Percentiles rank a stretch among this genome's conserved stretches.
These are phyloP conservation scores for Phytophthora cryptogea DNA, from an alignment of 352 stramenopile genomes.

Conservation along the genomic window DNA sequence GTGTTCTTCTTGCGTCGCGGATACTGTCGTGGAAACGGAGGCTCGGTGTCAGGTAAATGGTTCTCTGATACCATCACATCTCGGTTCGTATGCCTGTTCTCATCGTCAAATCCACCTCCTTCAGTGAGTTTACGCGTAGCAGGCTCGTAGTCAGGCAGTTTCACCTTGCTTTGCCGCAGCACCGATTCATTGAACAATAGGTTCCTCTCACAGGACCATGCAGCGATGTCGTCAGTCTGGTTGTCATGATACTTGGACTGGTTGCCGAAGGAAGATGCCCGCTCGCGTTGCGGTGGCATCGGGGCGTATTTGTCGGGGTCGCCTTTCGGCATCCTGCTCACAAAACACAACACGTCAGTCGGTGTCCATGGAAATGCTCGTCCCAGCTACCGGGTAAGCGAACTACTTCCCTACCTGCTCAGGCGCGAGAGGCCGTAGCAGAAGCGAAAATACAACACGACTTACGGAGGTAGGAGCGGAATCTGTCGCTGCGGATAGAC, in stretches of 20 bases:
- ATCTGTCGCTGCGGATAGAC: slow-evolving; percentile 26
- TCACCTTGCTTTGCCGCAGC: slow-evolving; percentile 43
- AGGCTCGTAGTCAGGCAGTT: slow-evolving; percentile 13
- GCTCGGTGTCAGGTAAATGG: slow-evolving; percentile 1
- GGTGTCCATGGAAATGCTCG: background rate
- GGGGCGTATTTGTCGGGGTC: slow-evolving; percentile 9
- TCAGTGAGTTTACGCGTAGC: slow-evolving; percentile 1
- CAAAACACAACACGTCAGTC: slow-evolving; percentile 1
- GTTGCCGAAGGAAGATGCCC: slow-evolving; percentile 29
- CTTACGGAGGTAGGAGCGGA: slow-evolving; percentile 27
- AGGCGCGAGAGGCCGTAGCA: slow-evolving; percentile 15
- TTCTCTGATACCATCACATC: slow-evolving; percentile 1
- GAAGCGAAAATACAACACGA: slow-evolving; percentile 16
- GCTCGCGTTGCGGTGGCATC: slow-evolving; percentile 21
- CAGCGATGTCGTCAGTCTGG: slow-evolving; percentile 6
- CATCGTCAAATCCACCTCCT: slow-evolving; percentile 14
- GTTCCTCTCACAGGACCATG: slow-evolving; percentile 27
- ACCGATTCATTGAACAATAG: slow-evolving; percentile 62
- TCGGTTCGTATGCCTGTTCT: slow-evolving; percentile 21
- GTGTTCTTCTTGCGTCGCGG: slow-evolving; percentile 23
- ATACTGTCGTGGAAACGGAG: slow-evolving; percentile 12
- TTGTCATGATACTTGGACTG: slow-evolving; percentile 22
- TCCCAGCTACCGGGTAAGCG: slow-evolving; percentile 21
- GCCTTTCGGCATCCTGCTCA: slow-evolving; percentile 22
- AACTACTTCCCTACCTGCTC: slow-evolving; percentile 23